Percentiles rank a stretch among this genome's conserved stretches.
phyloP scores from a whole-genome alignment of 768 basidiomycete species.

The Rhodotorula paludigena region DNA sequence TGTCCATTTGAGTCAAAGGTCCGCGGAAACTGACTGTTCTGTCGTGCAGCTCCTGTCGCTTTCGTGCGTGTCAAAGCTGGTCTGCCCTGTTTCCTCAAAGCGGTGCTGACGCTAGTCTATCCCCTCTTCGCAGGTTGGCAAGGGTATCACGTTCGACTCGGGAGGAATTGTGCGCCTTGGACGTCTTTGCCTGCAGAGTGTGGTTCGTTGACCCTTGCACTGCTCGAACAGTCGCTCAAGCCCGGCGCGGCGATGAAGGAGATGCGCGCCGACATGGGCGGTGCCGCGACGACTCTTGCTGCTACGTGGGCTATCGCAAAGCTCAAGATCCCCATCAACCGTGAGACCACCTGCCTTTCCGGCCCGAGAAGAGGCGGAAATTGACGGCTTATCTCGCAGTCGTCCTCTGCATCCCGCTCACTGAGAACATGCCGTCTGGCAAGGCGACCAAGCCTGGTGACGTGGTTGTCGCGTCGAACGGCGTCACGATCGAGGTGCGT shows the following conservation, averaged over 20 bases:
- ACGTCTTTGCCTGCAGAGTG: conserved; percentile 48
- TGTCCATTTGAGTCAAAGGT: background rate
- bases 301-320: conserved; percentile 73
- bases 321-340: conserved; percentile 72
- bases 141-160: conserved; percentile 81
- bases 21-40: conserved; percentile 50
- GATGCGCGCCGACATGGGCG: conserved; percentile 51
- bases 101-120: too few relatives aligned
- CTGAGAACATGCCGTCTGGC: conserved; percentile 76
- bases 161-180: conserved; percentile 52
- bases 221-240: conserved; percentile 57
- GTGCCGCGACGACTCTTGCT: conserved; percentile 68
- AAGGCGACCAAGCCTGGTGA: conserved; percentile 61
- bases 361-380: too few relatives aligned
- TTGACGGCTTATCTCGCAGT: too few relatives aligned
- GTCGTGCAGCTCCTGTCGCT: conserved; percentile 40
- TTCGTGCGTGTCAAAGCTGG: too few relatives aligned
- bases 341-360: too few relatives aligned
- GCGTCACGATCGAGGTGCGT: conserved; percentile 77
- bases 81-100: too few relatives aligned
- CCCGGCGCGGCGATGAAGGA: conserved; percentile 56
- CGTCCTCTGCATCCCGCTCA: conserved; percentile 65
- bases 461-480: conserved; percentile 48
- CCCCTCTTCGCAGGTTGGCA: too few relatives aligned
- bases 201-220: too few relatives aligned